Evolutionary conservation across 2,329 filamentous ascomycete species (phyloP), one percentile per base, ranked within the genome.

Genomic region (Nemania bipapillata): DNA sequence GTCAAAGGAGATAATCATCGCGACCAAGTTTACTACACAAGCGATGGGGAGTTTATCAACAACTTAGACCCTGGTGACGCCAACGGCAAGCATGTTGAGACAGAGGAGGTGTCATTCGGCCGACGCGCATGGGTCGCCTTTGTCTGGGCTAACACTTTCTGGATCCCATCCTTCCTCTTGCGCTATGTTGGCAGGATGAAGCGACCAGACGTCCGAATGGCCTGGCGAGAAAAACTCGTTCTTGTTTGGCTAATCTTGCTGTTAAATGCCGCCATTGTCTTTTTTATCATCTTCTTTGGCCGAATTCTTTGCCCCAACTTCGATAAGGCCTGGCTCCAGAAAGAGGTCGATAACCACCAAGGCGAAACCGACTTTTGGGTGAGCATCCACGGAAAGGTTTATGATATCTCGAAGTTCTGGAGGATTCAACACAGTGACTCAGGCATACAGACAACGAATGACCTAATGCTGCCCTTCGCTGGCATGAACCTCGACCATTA

Each of bases 171-270:
- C 0, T 92, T 93, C 55, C 73, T 92, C 1, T 88, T 99, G 17
- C 87, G 87, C n/a, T 91, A 86, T 68, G 77, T 98, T 66, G 96
- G 96, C 35, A 92, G 95, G 24, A 99, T 99, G 96, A 96, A 97
- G 82, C 90, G 96, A 63, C 96, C 94, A 1, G 96, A 99, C 81
- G 93, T 99, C 8, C 92, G 96, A 28, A 92, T 97, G 89, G 96
- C 96, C 0, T 99, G 96, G 96, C 89, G 96, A 80, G 96, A 99
- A 77, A 99, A 99, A 81, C 59, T 99, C 11, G 91, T 96, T 0
- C 84, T 99, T 11, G 89, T 94, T 54, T 84, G 92, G 66, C 75
- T 97, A 60, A 98, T 99, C 74, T 78, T 92, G 32, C 75, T 99
- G 12, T 81, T 97, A 73, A 99, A 99, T 80, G 93, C 79, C 45